phyloP scores from a whole-genome alignment of 371 early-diverging fungal genomes.

The Rhizopus stolonifer region DNA sequence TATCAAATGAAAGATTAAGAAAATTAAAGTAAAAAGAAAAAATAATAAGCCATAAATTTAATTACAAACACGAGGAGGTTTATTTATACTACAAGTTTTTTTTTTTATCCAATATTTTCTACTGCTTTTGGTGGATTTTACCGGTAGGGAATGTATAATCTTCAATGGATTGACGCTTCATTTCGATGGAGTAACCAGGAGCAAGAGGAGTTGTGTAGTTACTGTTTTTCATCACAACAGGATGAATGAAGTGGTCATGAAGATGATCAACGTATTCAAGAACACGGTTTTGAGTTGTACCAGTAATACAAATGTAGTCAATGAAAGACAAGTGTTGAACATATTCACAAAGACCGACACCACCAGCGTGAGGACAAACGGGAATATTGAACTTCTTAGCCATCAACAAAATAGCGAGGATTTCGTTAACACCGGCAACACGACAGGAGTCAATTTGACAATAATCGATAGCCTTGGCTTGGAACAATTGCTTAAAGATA shows the following conservation, averaged over 20 bases:
- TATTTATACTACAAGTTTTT: no score
- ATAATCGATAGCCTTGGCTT: constrained; percentile 50
- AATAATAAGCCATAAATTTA: no score
- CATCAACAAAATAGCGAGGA: constrained; percentile 53
- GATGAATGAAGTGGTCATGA: constrained; percentile 51
- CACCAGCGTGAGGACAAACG: constrained; percentile 54
- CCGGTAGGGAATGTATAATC: constrained; percentile 50
- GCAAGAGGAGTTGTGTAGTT: constrained; percentile 39
- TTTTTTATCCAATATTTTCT: no score
- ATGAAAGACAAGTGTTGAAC: constrained; percentile 53
- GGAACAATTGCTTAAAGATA: constrained; percentile 55
- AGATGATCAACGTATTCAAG: constrained; percentile 54
- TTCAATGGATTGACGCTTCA: constrained; percentile 51
- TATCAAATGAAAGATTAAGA: no score
- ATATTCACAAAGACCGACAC: constrained; percentile 52
- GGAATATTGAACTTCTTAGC: constrained; percentile 52
- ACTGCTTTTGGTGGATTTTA: constrained; percentile 33
- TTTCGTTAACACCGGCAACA: constrained; percentile 52
- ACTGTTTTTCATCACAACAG: constrained; percentile 46
- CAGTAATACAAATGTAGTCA: constrained; percentile 51
- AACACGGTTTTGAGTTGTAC: constrained; percentile 41
- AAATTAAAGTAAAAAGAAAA: no score
- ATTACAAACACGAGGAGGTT: no score
- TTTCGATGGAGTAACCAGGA: constrained; percentile 50
- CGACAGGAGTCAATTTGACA: constrained; percentile 56